These are phyloP conservation scores for Aspergillus coremiiformis DNA, from an alignment of 495 filamentous ascomycete genomes.

Conservation along the genomic window DNA sequence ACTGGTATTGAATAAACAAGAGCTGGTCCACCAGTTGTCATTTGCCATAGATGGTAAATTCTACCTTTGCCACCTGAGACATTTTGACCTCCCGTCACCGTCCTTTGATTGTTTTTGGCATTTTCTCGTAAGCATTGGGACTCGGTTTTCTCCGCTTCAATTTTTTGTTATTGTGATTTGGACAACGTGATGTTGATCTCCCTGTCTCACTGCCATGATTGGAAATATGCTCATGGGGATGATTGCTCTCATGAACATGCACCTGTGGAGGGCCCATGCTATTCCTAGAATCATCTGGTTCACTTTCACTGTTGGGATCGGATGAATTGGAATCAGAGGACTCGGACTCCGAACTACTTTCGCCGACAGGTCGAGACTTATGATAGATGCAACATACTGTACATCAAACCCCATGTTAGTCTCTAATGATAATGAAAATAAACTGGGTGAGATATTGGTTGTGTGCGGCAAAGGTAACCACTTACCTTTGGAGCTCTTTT, in stretches of 20 bases:
- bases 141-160: slow-evolving; percentile 55
- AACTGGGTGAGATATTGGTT: background rate
- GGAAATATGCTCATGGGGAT: slow-evolving; percentile 13
- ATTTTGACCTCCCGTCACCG: background rate
- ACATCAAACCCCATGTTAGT: background rate
- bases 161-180: slow-evolving; percentile 28
- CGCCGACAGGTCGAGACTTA: slow-evolving; percentile 70
- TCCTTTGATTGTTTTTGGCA: slow-evolving; percentile 51
- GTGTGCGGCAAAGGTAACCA: background rate
- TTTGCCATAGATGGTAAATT: background rate
- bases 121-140: slow-evolving; percentile 93
- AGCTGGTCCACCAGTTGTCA: too few relatives aligned
- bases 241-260: slow-evolving; percentile 1
- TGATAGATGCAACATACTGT: slow-evolving; percentile 98
- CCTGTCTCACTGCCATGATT: slow-evolving; percentile 24
- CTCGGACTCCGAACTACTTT: slow-evolving; percentile 74
- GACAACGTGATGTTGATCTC: slow-evolving; percentile 15
- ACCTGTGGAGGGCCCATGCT: slow-evolving; percentile 6
- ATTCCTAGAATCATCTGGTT: slow-evolving; percentile 25
- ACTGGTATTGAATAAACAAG: too few relatives aligned
- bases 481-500: slow-evolving; percentile 87
- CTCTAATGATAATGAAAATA: background rate
- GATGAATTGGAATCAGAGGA: slow-evolving; percentile 53
- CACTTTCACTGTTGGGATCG: slow-evolving; percentile 53
- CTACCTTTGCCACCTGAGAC: background rate